Conservation (phyloP, 1,284 basidiomycete species). For the Fomitopsis palustris region DNA sequence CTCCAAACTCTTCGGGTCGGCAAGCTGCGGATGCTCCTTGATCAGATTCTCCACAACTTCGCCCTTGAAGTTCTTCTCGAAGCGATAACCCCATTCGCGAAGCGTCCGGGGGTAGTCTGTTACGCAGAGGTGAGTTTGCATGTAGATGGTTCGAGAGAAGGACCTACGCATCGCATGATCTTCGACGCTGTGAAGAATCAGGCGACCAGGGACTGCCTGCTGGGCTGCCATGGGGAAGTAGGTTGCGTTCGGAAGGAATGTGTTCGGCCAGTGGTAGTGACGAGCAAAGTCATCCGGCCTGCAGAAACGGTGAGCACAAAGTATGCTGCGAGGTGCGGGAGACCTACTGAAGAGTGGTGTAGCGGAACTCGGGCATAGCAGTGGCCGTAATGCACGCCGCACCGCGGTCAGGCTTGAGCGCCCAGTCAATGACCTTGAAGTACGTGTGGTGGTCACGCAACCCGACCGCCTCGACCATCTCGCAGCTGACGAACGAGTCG, state of each 20-base stretch:
- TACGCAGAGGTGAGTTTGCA: background rate
- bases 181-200: slow-evolving; percentile 75
- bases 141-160: background rate
- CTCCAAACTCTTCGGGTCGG: slow-evolving; percentile 15
- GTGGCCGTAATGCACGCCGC: slow-evolving; percentile 73
- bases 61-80: slow-evolving; percentile 21
- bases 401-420: slow-evolving; percentile 67
- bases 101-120: slow-evolving; percentile 81
- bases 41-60: slow-evolving; percentile 15
- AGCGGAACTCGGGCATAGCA: slow-evolving; percentile 76
- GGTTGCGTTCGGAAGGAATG: slow-evolving; percentile 76
- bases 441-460: slow-evolving; percentile 53
- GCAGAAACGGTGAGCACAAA: background rate
- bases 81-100: slow-evolving; percentile 63
- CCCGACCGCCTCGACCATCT: slow-evolving; percentile 64
- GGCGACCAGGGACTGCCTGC: slow-evolving; percentile 56
- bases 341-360: slow-evolving; percentile 37
- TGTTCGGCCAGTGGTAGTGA: slow-evolving; percentile 89
- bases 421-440: slow-evolving; percentile 76
- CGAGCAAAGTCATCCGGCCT: slow-evolving; percentile 64
- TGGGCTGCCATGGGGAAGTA: slow-evolving; percentile 60
- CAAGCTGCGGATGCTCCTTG: slow-evolving; percentile 12
- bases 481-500: slow-evolving; percentile 81
- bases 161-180: slow-evolving; percentile 72
- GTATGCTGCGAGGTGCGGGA: background rate